Evolutionary conservation across 768 basidiomycete species (phyloP).

Genomic region (Trametes maxima): DNA sequence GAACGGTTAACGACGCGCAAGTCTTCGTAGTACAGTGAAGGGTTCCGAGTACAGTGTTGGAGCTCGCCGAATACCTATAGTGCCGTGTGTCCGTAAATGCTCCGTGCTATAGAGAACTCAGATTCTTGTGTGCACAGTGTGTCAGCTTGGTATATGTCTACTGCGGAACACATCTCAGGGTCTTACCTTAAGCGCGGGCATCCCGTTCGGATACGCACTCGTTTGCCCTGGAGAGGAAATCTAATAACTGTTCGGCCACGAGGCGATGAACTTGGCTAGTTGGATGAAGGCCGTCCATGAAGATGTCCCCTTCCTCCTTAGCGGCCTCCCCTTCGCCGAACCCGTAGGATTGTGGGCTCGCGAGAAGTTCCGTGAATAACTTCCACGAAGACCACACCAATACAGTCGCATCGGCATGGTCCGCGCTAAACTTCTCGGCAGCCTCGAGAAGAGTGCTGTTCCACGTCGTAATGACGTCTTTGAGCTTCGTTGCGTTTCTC

Average conservation of each 20-base stretch:
- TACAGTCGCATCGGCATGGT: slow-evolving; percentile 48
- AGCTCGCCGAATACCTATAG: too few species aligned
- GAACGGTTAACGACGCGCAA: too few species aligned
- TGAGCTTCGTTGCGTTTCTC: neutral
- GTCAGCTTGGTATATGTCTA: too few species aligned
- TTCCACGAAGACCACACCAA: slow-evolving; percentile 52
- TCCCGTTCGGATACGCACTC: too few species aligned
- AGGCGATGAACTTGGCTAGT: slow-evolving; percentile 50
- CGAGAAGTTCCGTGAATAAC: slow-evolving; percentile 51
- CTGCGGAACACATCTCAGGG: too few species aligned
- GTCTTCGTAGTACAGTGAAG: too few species aligned
- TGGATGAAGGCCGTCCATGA: slow-evolving; percentile 56
- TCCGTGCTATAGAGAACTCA: too few species aligned
- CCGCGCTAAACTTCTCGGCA: slow-evolving; percentile 40
- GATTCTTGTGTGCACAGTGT: too few species aligned
- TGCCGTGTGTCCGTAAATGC: too few species aligned
- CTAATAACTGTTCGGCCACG: slow-evolving; percentile 44
- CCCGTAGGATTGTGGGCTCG: slow-evolving; percentile 44
- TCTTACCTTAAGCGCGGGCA: too few species aligned
- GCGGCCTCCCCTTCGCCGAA: slow-evolving; percentile 39
- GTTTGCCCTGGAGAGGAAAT: slow-evolving; percentile 29
- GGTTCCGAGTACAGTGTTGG: too few species aligned
- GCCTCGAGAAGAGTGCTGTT: slow-evolving; percentile 42
- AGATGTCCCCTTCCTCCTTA: slow-evolving; percentile 43
- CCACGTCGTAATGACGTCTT: slow-evolving; percentile 38